Percentiles rank a stretch among this genome's conserved stretches.
Evolutionary conservation across 202 grass and related monocot genomes (phyloP).

Genomic region (Cymbopogon flexuosus): DNA sequence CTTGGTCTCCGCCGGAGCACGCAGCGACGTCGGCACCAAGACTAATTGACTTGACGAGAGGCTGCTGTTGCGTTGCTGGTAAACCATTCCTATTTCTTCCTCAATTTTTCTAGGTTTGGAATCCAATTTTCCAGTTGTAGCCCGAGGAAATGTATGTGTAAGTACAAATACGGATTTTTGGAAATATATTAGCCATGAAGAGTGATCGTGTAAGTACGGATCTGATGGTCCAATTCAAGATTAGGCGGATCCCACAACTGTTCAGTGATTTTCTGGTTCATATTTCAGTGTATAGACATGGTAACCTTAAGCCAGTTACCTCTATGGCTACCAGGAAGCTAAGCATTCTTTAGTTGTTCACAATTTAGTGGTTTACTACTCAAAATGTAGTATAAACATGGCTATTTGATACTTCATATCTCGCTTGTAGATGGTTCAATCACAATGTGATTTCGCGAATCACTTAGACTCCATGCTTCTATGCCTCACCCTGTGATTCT

Average conservation of each 20-base stretch:
- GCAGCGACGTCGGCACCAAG: neutral
- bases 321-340: neutral
- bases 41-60: neutral
- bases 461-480: neutral
- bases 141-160: neutral
- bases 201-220: neutral
- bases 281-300: neutral
- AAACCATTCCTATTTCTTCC: neutral
- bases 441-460: neutral
- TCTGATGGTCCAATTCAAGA: neutral
- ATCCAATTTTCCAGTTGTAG: neutral
- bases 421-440: neutral
- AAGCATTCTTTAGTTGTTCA: neutral
- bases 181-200: neutral
- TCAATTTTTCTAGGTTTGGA: neutral
- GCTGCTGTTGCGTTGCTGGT: neutral
- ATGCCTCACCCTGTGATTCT: neutral
- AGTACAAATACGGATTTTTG: neutral
- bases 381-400: neutral
- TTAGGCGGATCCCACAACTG: neutral
- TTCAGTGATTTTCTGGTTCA: neutral
- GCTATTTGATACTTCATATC: neutral
- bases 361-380: neutral
- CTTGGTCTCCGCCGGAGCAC: neutral
- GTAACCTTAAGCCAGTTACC: neutral